A percentile compares a stretch with the other conserved stretches of the same genome.
Conservation (phyloP, 1,284 basidiomycete genomes). For the Boletus nobilissimus region DNA sequence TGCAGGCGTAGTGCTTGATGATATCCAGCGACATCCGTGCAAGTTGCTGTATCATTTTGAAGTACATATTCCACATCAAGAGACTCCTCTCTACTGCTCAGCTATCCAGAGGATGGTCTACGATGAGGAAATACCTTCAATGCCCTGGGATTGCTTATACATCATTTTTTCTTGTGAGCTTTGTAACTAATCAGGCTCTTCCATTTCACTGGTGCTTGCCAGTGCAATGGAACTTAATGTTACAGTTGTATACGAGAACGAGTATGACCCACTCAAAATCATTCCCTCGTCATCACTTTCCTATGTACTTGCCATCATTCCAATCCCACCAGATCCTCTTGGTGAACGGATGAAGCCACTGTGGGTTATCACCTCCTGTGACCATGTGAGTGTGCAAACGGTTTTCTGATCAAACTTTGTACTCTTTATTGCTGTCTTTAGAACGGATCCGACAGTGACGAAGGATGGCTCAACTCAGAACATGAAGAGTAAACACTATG, state of each 20-base stretch:
- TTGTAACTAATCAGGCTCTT: no score
- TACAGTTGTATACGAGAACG: not conserved
- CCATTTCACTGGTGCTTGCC: no score
- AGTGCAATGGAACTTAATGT: not conserved
- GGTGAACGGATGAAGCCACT: not conserved
- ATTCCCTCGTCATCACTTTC: not conserved
- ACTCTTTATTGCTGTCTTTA: not conserved
- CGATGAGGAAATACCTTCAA: not conserved
- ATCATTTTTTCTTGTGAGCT: not conserved
- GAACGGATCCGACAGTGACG: not conserved
- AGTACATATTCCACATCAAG: not conserved
- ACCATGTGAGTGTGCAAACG: not conserved
- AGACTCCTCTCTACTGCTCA: not conserved
- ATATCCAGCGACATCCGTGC: not conserved
- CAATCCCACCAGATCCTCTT: not conserved
- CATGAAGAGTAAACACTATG: no score
- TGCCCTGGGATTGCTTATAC: not conserved
- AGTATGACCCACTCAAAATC: not conserved
- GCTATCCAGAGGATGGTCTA: not conserved
- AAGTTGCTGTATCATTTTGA: not conserved
- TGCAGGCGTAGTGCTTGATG: not conserved
- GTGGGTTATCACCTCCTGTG: not conserved
- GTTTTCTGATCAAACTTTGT: no score
- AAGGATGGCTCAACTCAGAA: not conserved
- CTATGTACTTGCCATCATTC: not conserved